Evolutionary conservation across 495 filamentous ascomycete genomes (phyloP).

Genomic region (Collariella sp.): DNA sequence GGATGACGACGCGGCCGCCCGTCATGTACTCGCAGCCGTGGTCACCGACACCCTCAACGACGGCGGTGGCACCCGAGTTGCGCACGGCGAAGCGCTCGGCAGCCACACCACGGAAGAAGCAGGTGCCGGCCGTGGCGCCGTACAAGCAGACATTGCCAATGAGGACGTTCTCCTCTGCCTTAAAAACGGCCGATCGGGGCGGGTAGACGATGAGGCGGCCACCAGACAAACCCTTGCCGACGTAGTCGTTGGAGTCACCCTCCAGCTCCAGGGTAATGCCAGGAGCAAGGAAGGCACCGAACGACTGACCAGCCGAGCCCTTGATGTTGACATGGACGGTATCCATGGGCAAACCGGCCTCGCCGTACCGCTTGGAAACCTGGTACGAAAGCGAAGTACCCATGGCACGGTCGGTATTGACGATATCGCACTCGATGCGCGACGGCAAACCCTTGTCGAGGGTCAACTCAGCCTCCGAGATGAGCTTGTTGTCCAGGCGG

Average conservation of each 20-base stretch:
- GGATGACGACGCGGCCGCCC: constrained; percentile 81
- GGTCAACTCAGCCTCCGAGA: constrained; percentile 93
- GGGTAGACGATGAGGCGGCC: constrained; percentile 95
- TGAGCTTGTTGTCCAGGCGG: constrained; percentile 96
- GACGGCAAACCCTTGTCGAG: constrained; percentile 93
- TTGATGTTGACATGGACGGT: constrained; percentile 97
- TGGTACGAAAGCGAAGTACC: constrained; percentile 96
- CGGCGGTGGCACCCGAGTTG: constrained; percentile 93
- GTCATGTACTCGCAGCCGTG: constrained; percentile 99
- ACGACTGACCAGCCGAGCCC: constrained; percentile 97
- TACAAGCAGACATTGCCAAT: constrained; percentile 97
- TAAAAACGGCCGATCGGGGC: constrained; percentile 85
- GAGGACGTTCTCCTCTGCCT: constrained; percentile 95
- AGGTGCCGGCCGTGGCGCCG: constrained; percentile 85
- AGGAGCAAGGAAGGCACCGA: constrained; percentile 90
- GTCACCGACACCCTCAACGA: constrained; percentile 96
- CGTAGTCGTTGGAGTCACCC: constrained; percentile 96
- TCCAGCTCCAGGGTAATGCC: constrained; percentile 96
- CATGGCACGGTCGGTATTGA: constrained; percentile 95
- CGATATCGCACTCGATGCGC: constrained; percentile 93
- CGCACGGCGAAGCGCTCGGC: constrained; percentile 97
- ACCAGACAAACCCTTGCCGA: constrained; percentile 95
- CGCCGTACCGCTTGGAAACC: constrained; percentile 86
- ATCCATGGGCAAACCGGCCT: constrained; percentile 83
- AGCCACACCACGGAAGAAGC: constrained; percentile 96